Conservation (phyloP, 2,329 filamentous ascomycete genomes). For the Venturia aucupariae region DNA sequence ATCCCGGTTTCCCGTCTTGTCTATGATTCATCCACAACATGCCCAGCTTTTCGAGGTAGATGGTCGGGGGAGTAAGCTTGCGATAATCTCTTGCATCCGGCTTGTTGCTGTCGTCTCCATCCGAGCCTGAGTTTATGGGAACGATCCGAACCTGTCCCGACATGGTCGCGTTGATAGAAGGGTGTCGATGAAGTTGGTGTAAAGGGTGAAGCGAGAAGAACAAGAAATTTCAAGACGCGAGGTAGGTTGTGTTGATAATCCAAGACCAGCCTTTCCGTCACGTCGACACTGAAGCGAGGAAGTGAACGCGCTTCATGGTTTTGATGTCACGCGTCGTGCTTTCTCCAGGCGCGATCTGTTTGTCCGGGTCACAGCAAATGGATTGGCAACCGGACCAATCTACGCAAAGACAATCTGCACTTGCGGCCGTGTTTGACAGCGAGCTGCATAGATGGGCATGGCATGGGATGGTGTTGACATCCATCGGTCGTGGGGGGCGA, state of each 20-base stretch:
- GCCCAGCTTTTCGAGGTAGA: constrained; percentile 41
- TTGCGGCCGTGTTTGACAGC: neutral
- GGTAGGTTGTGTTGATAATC: neutral
- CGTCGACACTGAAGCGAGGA: neutral
- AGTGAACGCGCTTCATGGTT: neutral
- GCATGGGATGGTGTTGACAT: too few relatives aligned
- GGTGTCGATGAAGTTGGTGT: neutral
- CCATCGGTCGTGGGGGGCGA: too few relatives aligned
- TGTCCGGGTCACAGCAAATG: neutral
- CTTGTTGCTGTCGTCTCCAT: constrained; percentile 30
- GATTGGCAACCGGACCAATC: neutral
- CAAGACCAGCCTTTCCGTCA: neutral
- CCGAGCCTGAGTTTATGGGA: constrained; percentile 20
- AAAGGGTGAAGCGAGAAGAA: neutral
- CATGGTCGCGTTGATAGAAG: neutral
- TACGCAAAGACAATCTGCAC: neutral
- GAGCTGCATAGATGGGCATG: too few relatives aligned
- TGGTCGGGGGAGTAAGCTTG: constrained; percentile 30
- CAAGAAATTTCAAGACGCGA: neutral
- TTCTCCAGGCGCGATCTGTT: neutral
- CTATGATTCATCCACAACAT: constrained; percentile 38
- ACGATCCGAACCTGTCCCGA: neutral
- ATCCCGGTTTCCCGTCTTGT: constrained; percentile 29
- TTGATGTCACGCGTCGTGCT: constrained; percentile 2
- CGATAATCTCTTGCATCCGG: constrained; percentile 28